phyloP scores from a whole-genome alignment of 2,329 filamentous ascomycete genomes.

The Chaetomiaceae sp. region DNA sequence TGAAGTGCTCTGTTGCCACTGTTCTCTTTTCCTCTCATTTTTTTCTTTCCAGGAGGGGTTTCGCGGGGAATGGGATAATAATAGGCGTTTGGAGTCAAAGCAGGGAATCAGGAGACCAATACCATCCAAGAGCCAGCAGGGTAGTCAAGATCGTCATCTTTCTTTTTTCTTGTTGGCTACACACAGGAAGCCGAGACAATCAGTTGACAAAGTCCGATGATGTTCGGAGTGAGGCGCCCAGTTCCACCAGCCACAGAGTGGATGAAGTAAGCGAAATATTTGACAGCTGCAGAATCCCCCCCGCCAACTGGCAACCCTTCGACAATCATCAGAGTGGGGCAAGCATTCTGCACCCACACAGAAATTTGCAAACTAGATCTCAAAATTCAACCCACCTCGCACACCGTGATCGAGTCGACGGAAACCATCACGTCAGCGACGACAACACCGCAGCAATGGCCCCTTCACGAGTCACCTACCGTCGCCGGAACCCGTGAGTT shows the following conservation, averaged over 20 bases:
- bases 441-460: slow-evolving; percentile 50
- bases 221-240: background rate
- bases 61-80: background rate
- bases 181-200: background rate
- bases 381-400: slow-evolving; percentile 27
- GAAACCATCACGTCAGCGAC: slow-evolving; percentile 28
- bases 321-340: slow-evolving; percentile 20
- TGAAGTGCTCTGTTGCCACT: background rate
- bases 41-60: no score
- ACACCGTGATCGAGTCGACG: slow-evolving; percentile 27
- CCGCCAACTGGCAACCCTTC: slow-evolving; percentile 17
- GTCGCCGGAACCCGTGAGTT: slow-evolving; percentile 76
- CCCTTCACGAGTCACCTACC: slow-evolving; percentile 60
- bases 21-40: no score
- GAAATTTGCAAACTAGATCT: slow-evolving; percentile 27
- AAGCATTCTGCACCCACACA: slow-evolving; percentile 26
- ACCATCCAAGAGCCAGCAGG: no score
- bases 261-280: slow-evolving; percentile 16
- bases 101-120: background rate
- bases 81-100: slow-evolving; percentile 3
- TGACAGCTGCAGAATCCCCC: background rate
- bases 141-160: background rate
- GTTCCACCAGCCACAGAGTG: background rate
- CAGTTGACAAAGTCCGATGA: background rate
- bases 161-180: background rate